These are phyloP conservation scores for Crepidotus sp. DNA, from an alignment of 1,284 basidiomycete species.

Conservation along the genomic window DNA sequence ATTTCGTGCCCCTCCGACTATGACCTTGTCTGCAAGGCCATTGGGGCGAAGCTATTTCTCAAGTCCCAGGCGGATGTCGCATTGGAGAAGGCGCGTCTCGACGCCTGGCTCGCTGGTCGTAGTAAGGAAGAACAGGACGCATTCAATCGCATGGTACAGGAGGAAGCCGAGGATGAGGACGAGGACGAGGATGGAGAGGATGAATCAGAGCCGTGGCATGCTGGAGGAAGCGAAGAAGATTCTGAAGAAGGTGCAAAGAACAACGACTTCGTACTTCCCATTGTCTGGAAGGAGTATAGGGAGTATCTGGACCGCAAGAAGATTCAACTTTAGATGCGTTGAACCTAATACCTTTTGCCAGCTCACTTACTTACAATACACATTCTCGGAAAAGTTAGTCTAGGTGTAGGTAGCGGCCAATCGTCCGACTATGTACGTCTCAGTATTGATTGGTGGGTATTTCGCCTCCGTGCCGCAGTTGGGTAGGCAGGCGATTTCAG, in stretches of 20 bases:
- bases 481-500: conserved; percentile 65
- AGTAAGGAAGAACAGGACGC: conserved; percentile 20
- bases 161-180: conserved; percentile 21
- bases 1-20: conserved; percentile 23
- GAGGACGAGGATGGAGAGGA: conserved; percentile 20
- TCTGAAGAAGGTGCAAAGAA: conserved; percentile 5
- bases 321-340: neutral
- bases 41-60: conserved; percentile 26
- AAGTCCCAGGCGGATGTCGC: conserved; percentile 23
- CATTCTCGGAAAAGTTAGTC: neutral
- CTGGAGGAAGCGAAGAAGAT: conserved; percentile 8
- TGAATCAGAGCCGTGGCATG: conserved; percentile 24
- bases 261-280: conserved; percentile 5
- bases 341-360: neutral
- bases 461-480: conserved; percentile 54
- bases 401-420: conserved; percentile 47
- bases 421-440: conserved; percentile 70
- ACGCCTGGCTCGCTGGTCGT: conserved; percentile 24
- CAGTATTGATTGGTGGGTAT: conserved; percentile 62
- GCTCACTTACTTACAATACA: neutral
- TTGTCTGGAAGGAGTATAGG: conserved; percentile 31
- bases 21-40: conserved; percentile 27
- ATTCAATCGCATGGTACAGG: conserved; percentile 19
- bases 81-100: conserved; percentile 24
- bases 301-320: neutral